Evolutionary conservation across 1,139 yeast species (phyloP), one percentile per base, ranked within the genome.

Genomic region (Blastobotrys serpentis): DNA sequence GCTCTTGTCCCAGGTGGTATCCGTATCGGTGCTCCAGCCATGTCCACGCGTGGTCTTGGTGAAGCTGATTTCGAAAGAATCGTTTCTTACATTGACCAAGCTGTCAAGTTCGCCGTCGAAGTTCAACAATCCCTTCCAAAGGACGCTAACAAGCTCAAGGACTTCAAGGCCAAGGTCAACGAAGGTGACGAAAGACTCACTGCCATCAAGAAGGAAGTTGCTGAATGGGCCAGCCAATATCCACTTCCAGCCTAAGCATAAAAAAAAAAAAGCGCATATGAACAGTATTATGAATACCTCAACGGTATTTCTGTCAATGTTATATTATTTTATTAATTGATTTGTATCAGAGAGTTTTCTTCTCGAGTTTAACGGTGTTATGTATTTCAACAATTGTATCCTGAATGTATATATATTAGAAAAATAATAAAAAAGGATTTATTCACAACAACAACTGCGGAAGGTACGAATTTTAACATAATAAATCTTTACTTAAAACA

Each of bases 11-110:
- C 98, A 62, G 87, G 95, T 47, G 98, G 98, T 59, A 77, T 90
- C 64, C 85, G 98, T 76, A 88, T 90, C 52, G 98, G 98, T 60
- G 87, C 98, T 41, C 98, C 98, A 51, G 97, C 97, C 51, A 90
- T 90, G 98, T 86, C 97, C 55, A 88, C 97, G 46, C 84, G 98
- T 76, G 97, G 97, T 23, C 84, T 90, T 62, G 84, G 85, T 40
- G 79, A 78, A 55, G 77, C 71, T 42, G 97, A 90, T 62, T 90
- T 90, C 62, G 81, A 75, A 56, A 77, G 79, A 65, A 92, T 90
- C 51, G 86, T 90, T 22, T 79, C 76, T 51, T 88, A 80, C 74
- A 84, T 90, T 66, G 84, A 85, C 65, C 73, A 72, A 59, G 95
- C 96, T 25, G 94, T 86, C 52, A 78, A 81, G 62, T 82, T 82